These are phyloP conservation scores for Takashimella tepidaria DNA, from an alignment of 1,284 basidiomycete genomes.

Conservation along the genomic window DNA sequence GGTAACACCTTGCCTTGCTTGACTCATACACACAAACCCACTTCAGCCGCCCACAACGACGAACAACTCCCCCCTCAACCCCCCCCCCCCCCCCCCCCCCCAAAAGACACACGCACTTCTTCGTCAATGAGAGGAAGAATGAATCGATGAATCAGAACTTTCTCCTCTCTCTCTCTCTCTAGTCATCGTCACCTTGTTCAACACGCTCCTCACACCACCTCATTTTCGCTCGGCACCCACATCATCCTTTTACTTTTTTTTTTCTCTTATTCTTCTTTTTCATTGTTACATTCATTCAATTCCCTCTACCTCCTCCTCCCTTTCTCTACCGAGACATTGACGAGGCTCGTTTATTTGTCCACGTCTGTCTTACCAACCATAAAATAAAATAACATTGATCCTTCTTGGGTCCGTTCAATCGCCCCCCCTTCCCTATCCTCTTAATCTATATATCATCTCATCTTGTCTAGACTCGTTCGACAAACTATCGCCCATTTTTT, in stretches of 20 bases:
- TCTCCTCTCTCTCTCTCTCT: neutral
- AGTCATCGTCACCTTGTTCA: no score
- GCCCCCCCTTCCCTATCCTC: no score
- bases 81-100: no score
- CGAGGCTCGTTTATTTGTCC: neutral
- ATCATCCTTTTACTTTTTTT: neutral
- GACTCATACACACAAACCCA: neutral
- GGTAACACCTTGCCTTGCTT: no score
- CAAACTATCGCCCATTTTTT: neutral
- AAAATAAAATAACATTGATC: neutral
- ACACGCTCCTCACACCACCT: neutral
- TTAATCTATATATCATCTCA: neutral
- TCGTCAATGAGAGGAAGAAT: neutral
- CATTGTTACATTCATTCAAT: no score
- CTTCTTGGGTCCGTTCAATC: neutral
- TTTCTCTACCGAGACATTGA: neutral
- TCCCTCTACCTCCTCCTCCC: no score
- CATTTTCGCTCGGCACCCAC: neutral
- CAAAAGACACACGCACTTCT: neutral
- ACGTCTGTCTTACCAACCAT: neutral
- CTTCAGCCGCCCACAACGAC: neutral
- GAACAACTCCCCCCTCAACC: neutral
- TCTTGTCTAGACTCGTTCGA: neutral
- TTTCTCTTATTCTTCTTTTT: neutral
- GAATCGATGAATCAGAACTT: neutral